phyloP scores from a whole-genome alignment of 2,329 filamentous ascomycete genomes.

The Pseudogymnoascus sp. region DNA sequence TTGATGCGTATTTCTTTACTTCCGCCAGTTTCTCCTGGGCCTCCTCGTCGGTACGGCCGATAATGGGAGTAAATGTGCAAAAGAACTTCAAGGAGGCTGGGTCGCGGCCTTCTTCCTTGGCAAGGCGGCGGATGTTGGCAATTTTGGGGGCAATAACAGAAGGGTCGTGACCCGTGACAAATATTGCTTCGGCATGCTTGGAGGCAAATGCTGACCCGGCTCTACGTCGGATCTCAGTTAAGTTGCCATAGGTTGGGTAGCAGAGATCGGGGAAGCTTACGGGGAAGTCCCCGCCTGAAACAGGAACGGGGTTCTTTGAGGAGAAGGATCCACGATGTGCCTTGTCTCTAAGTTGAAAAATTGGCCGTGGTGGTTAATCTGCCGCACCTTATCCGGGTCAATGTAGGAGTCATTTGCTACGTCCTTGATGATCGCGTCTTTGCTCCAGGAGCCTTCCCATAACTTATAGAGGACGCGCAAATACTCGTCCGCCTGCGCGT shows the following conservation, averaged over 20 bases:
- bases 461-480: slow-evolving; percentile 60
- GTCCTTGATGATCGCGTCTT: slow-evolving; percentile 58
- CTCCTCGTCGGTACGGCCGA: slow-evolving; percentile 60
- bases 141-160: slow-evolving; percentile 53
- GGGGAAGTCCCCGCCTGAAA: slow-evolving; percentile 65
- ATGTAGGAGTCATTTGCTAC: slow-evolving; percentile 52
- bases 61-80: slow-evolving; percentile 57
- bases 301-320: slow-evolving; percentile 62
- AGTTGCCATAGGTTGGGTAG: slow-evolving; percentile 49
- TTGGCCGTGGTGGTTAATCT: slow-evolving; percentile 60
- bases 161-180: slow-evolving; percentile 58
- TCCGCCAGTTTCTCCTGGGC: slow-evolving; percentile 57
- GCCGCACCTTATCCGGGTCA: slow-evolving; percentile 47
- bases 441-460: slow-evolving; percentile 61
- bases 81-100: slow-evolving; percentile 59
- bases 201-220: slow-evolving; percentile 61
- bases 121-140: slow-evolving; percentile 52
- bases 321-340: slow-evolving; percentile 58
- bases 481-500: slow-evolving; percentile 58
- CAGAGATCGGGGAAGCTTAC: slow-evolving; percentile 47
- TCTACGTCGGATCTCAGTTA: slow-evolving; percentile 37
- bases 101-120: slow-evolving; percentile 49
- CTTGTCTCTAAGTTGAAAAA: slow-evolving; percentile 57
- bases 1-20: slow-evolving; percentile 53
- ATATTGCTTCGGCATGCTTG: slow-evolving; percentile 65